Evolutionary conservation across 495 filamentous ascomycete species (phyloP).

Genomic region (Tetracladium marchalianum): DNA sequence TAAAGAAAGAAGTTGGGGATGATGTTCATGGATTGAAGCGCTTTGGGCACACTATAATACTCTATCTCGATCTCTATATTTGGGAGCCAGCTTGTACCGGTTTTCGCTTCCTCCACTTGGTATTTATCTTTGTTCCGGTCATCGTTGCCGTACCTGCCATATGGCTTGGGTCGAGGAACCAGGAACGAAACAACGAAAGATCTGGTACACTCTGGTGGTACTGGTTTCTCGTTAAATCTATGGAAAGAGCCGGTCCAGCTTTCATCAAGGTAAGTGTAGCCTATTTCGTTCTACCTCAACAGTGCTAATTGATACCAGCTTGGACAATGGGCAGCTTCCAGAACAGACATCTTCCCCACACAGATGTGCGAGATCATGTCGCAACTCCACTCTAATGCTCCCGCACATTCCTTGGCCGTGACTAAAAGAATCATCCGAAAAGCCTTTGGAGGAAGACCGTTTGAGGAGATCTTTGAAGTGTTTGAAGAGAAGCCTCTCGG

Average conservation of each 20-base stretch:
- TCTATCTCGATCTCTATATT: constrained; percentile 61
- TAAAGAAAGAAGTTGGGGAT: constrained; percentile 53
- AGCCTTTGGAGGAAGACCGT: constrained; percentile 70
- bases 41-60: constrained; percentile 40
- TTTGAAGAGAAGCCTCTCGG: constrained; percentile 87
- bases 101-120: constrained; percentile 72
- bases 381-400: constrained; percentile 86
- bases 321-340: constrained; percentile 97
- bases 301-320: constrained; percentile 46
- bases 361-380: constrained; percentile 93
- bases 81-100: constrained; percentile 86
- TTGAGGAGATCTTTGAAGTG: constrained; percentile 94
- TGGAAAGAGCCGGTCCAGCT: constrained; percentile 91
- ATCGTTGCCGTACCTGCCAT: constrained; percentile 68
- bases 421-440: constrained; percentile 70
- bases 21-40: constrained; percentile 46
- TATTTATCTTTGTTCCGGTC: constrained; percentile 85
- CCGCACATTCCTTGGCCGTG: constrained; percentile 72
- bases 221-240: constrained; percentile 70
- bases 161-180: constrained; percentile 58
- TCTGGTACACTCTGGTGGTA: constrained; percentile 93
- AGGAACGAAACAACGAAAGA: constrained; percentile 56
- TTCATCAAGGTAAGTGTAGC: constrained; percentile 77
- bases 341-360: constrained; percentile 94
- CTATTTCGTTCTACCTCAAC: background rate